phyloP scores from a whole-genome alignment of 225 moss, liverwort and hornwort species.

The Climacium dendroides region DNA sequence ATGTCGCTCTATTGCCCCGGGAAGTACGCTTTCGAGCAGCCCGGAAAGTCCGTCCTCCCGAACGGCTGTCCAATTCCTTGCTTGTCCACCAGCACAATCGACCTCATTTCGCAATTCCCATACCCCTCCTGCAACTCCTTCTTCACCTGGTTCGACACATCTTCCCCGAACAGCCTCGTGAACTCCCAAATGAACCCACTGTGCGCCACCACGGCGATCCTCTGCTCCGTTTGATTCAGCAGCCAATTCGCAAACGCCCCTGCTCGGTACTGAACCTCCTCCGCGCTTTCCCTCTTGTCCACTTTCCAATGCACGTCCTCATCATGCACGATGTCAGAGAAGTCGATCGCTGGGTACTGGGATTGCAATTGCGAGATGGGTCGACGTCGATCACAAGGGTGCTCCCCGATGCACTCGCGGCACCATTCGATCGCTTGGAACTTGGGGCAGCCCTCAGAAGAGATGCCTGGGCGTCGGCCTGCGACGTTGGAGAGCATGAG shows the following conservation, averaged over 20 bases:
- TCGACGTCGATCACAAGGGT: slow-evolving; percentile 64
- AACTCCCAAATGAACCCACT: slow-evolving; percentile 66
- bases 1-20: slow-evolving; percentile 20
- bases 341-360: slow-evolving; percentile 61
- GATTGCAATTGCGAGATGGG: slow-evolving; percentile 13
- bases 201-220: slow-evolving; percentile 63
- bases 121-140: slow-evolving; percentile 33
- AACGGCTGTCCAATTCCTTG: slow-evolving; percentile 19
- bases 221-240: slow-evolving; percentile 43
- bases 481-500: slow-evolving; percentile 47
- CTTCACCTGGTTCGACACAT: slow-evolving; percentile 2
- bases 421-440: slow-evolving; percentile 67
- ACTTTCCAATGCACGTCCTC: slow-evolving; percentile 46
- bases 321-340: slow-evolving; percentile 40
- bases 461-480: slow-evolving; percentile 4
- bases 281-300: slow-evolving; percentile 14
- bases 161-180: slow-evolving; percentile 48
- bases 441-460: slow-evolving; percentile 33
- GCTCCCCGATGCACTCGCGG: slow-evolving; percentile 56
- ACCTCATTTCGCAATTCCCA: slow-evolving; percentile 60
- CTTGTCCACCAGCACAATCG: slow-evolving; percentile 48
- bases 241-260: slow-evolving; percentile 54
- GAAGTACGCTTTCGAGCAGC: slow-evolving; percentile 5
- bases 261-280: slow-evolving; percentile 35
- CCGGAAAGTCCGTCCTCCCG: slow-evolving; percentile 6